Evolutionary conservation across 305 asterid species (phyloP).

Genomic region (Fraxinus greggii): DNA sequence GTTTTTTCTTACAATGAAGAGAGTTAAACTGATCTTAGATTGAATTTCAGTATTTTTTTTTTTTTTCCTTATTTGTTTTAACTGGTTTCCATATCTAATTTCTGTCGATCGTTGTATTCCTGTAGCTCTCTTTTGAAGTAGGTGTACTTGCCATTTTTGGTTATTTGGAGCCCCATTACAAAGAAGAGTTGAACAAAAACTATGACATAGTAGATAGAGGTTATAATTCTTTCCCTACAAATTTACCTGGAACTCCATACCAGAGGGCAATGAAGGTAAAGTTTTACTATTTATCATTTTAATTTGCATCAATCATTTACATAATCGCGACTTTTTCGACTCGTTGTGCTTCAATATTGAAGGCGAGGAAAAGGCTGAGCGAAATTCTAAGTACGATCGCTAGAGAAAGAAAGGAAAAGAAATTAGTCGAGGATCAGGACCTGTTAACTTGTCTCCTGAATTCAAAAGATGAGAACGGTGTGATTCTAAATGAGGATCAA

Average conservation of each 20-base stretch:
- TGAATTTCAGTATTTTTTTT: not conserved
- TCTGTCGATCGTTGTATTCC: not conserved
- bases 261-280: conserved; percentile 58
- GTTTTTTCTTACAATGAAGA: conserved; percentile 29
- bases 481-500: conserved; percentile 52
- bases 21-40: not conserved
- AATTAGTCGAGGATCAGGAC: conserved; percentile 35
- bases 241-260: conserved; percentile 59
- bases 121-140: conserved; percentile 76
- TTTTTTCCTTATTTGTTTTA: not conserved
- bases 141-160: conserved; percentile 78
- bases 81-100: not conserved
- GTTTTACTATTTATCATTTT: not conserved
- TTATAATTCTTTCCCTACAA: conserved; percentile 75
- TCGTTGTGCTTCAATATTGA: not conserved
- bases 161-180: conserved; percentile 44
- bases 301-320: not conserved
- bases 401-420: conserved; percentile 58
- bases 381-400: conserved; percentile 47
- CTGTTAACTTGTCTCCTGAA: conserved; percentile 55
- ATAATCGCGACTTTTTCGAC: not conserved
- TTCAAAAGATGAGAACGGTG: conserved; percentile 48
- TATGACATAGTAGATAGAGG: conserved; percentile 61
- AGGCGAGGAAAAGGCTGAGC: conserved; percentile 80
- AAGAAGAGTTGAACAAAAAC: conserved; percentile 62